A percentile compares a stretch with the other conserved stretches of the same genome.
Evolutionary conservation across 2,329 filamentous ascomycete species (phyloP).

Genomic region (Arthrocladium fulminans): DNA sequence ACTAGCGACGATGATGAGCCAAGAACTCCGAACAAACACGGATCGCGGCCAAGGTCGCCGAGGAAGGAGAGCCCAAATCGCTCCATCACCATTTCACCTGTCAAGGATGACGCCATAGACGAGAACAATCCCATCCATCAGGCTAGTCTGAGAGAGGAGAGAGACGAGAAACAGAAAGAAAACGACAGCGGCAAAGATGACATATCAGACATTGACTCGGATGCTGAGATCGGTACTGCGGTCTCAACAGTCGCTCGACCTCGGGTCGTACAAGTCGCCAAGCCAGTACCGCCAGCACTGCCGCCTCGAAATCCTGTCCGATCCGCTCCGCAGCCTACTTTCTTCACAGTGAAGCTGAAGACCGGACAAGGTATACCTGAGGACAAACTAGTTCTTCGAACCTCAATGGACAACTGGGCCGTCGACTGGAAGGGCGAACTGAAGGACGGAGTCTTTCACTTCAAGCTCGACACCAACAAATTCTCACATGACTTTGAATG

Average conservation of each 20-base stretch:
- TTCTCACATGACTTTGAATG: constrained; percentile 8
- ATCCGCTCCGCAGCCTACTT: constrained; percentile 20
- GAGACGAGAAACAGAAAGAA: constrained; percentile 10
- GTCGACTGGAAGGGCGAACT: constrained; percentile 8
- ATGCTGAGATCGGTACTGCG: constrained; percentile 46
- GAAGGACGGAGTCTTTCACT: constrained; percentile 3
- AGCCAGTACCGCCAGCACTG: constrained; percentile 66
- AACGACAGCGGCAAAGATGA: constrained; percentile 12
- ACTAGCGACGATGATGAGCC: constrained; percentile 51
- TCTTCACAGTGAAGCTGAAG: constrained; percentile 15
- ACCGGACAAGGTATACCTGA: constrained; percentile 2
- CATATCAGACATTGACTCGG: constrained; percentile 22
- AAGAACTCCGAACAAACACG: constrained; percentile 23
- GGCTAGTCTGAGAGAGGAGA: constrained; percentile 3
- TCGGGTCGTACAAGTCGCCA: constrained; percentile 75
- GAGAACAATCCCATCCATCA: constrained; percentile 15
- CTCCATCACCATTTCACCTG: constrained; percentile 22
- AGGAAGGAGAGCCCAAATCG: constrained; percentile 26
- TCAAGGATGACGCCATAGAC: constrained; percentile 44
- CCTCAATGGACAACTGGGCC: constrained; percentile 8
- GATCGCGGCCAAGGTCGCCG: constrained; percentile 47
- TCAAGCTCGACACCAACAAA: constrained; percentile 9
- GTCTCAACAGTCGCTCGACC: constrained; percentile 54
- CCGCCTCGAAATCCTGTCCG: constrained; percentile 61
- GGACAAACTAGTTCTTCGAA: constrained; percentile 3